phyloP scores from a whole-genome alignment of 192 early-diverging fungal genomes.

The Coemansia sp. region DNA sequence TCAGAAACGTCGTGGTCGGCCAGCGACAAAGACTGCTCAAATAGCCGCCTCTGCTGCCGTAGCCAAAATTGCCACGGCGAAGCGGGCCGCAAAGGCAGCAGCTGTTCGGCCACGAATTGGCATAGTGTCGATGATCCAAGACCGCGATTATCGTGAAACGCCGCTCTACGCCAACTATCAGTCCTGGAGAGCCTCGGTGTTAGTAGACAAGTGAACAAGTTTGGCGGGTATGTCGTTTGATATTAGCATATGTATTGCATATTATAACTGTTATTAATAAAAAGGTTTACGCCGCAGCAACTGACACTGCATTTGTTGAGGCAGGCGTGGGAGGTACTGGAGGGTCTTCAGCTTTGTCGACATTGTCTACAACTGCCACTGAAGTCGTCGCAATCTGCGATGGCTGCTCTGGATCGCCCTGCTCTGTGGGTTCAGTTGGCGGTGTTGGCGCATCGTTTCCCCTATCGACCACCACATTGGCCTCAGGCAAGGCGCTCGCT shows the following conservation, averaged over 20 bases:
- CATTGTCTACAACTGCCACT: background rate
- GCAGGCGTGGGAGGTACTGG: background rate
- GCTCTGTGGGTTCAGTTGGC: background rate
- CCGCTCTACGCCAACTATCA: slow-evolving; percentile 42
- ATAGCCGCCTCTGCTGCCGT: background rate
- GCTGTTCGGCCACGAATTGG: slow-evolving; percentile 42
- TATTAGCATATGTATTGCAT: background rate
- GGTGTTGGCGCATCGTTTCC: background rate
- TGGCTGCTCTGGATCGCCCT: background rate
- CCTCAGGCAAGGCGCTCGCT: background rate
- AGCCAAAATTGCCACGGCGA: background rate
- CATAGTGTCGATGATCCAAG: slow-evolving; percentile 46
- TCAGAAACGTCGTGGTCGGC: background rate
- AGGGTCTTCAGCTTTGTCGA: background rate
- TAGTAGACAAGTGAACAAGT: background rate
- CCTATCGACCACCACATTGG: background rate
- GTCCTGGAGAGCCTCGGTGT: slow-evolving; percentile 21
- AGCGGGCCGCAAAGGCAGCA: slow-evolving; percentile 1
- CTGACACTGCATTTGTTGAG: background rate
- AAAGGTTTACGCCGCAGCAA: background rate
- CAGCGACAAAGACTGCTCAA: background rate
- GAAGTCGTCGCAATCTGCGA: background rate
- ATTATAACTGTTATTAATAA: background rate
- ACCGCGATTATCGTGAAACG: slow-evolving; percentile 38
- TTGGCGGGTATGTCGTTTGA: background rate